Conservation (phyloP, 495 filamentous ascomycete species). For the Aspergillus baeticus region DNA sequence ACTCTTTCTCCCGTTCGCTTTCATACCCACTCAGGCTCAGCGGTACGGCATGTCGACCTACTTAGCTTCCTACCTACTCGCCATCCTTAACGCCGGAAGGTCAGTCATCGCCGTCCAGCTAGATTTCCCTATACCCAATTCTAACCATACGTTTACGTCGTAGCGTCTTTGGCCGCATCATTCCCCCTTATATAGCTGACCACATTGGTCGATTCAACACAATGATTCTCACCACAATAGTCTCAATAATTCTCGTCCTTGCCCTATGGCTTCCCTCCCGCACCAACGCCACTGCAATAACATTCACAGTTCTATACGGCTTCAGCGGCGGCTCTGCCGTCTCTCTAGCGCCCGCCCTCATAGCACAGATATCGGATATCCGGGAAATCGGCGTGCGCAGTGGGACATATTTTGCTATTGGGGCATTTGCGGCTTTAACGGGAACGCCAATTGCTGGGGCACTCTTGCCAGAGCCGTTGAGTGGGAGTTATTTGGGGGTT, state of each 20-base stretch:
- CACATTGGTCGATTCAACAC: slow-evolving; percentile 71
- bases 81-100: slow-evolving; percentile 34
- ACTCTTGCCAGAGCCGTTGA: slow-evolving; percentile 50
- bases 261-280: slow-evolving; percentile 67
- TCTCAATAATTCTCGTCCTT: slow-evolving; percentile 63
- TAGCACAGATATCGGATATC: slow-evolving; percentile 72
- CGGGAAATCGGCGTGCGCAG: slow-evolving; percentile 70
- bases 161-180: slow-evolving; percentile 69
- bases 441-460: slow-evolving; percentile 75
- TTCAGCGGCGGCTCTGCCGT: slow-evolving; percentile 74
- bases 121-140: background rate
- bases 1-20: slow-evolving; percentile 37
- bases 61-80: slow-evolving; percentile 29
- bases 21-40: slow-evolving; percentile 25
- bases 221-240: slow-evolving; percentile 60
- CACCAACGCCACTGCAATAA: slow-evolving; percentile 60
- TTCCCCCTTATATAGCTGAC: slow-evolving; percentile 72
- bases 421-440: slow-evolving; percentile 63
- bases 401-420: slow-evolving; percentile 64
- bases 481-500: slow-evolving; percentile 57
- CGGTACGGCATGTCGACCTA: slow-evolving; percentile 24
- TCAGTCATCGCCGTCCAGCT: slow-evolving; percentile 3
- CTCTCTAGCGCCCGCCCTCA: slow-evolving; percentile 54
- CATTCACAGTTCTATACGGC: slow-evolving; percentile 67
- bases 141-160: background rate